Conservation (phyloP, 1,284 basidiomycete genomes). For the Meira miltonrushii region DNA sequence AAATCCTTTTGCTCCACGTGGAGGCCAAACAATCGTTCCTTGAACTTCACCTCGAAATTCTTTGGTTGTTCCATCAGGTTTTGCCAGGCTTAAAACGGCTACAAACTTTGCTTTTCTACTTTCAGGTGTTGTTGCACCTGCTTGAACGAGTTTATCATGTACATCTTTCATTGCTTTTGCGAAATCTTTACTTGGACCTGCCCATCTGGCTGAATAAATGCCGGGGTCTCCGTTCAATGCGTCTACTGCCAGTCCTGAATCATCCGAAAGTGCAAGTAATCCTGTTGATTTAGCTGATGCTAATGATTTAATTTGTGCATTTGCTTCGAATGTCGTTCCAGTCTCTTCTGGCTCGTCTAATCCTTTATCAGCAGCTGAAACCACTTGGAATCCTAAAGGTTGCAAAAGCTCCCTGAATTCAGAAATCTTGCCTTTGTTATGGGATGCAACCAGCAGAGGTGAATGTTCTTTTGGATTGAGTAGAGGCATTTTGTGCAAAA, state of each 20-base stretch:
- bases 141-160: background rate
- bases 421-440: constrained; percentile 6
- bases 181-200: constrained; percentile 11
- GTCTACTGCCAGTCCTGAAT: constrained; percentile 8
- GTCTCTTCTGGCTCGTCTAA: constrained; percentile 8
- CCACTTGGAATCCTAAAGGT: constrained; percentile 4
- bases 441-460: constrained; percentile 4
- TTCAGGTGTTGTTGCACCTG: constrained; percentile 2
- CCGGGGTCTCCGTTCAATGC: constrained; percentile 6
- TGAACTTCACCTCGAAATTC: constrained; percentile 10
- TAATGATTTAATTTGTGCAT: constrained; percentile 10
- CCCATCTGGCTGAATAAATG: constrained; percentile 10
- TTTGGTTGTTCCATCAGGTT: constrained; percentile 8
- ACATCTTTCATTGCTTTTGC: constrained; percentile 11
- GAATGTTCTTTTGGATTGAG: background rate
- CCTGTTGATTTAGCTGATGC: background rate
- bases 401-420: constrained; percentile 7
- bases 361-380: constrained; percentile 1
- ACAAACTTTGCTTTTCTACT: background rate
- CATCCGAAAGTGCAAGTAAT: constrained; percentile 2
- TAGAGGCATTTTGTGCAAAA: background rate
- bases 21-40: constrained; percentile 6
- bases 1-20: constrained; percentile 5
- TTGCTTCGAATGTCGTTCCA: constrained; percentile 10
- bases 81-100: constrained; percentile 2